Conservation (phyloP, 2,329 filamentous ascomycete genomes). For the Cryphonectria parasitica region DNA sequence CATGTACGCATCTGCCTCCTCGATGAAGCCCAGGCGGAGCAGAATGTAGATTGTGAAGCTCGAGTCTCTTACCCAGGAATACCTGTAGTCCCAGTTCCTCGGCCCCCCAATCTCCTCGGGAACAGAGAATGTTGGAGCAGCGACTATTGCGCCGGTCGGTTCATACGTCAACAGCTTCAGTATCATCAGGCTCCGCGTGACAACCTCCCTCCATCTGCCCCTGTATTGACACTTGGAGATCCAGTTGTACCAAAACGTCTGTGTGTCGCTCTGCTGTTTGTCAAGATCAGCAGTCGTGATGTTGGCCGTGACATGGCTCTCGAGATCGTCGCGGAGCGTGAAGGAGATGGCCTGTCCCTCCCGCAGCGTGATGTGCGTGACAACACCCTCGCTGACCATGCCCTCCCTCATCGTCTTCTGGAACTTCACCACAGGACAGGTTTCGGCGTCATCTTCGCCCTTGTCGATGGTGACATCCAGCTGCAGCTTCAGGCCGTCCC, state of each 20-base stretch:
- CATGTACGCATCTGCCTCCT: slow-evolving; percentile 79
- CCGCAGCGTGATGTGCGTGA: slow-evolving; percentile 60
- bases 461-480: slow-evolving; percentile 69
- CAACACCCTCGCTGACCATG: slow-evolving; percentile 65
- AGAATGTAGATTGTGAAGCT: slow-evolving; percentile 81
- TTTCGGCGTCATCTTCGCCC: slow-evolving; percentile 51
- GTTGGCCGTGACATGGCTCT: slow-evolving; percentile 58
- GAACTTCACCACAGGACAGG: slow-evolving; percentile 59
- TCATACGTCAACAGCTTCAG: slow-evolving; percentile 79
- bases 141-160: slow-evolving; percentile 77
- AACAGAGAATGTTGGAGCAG: slow-evolving; percentile 76
- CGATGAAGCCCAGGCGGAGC: slow-evolving; percentile 73
- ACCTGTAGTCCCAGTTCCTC: slow-evolving; percentile 75
- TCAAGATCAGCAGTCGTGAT: slow-evolving; percentile 64
- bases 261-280: slow-evolving; percentile 69
- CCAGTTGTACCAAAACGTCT: slow-evolving; percentile 75
- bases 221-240: slow-evolving; percentile 72
- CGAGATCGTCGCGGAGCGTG: slow-evolving; percentile 65
- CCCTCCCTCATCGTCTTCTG: slow-evolving; percentile 54
- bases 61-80: slow-evolving; percentile 76
- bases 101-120: slow-evolving; percentile 72
- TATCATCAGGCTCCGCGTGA: slow-evolving; percentile 72
- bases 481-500: slow-evolving; percentile 54
- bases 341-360: slow-evolving; percentile 74
- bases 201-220: slow-evolving; percentile 71